Conservation (phyloP, 106 monocot genomes). For the Platanthera guangdongensis region DNA sequence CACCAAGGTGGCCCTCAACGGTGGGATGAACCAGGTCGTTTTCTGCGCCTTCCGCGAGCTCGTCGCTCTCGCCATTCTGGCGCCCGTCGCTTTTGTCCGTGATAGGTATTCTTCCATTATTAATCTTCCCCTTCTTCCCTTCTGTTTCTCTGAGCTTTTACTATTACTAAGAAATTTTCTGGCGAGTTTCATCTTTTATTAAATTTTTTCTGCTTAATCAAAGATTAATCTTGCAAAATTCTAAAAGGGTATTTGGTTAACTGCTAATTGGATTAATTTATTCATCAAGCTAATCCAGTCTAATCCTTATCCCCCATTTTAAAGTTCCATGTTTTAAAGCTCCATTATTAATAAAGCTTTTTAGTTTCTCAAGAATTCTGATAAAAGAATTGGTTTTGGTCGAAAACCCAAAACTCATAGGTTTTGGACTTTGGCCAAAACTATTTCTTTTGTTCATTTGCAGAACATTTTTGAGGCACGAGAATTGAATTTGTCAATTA, state of each 20-base stretch:
- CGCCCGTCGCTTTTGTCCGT: conserved; percentile 34
- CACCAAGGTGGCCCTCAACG: conserved; percentile 54
- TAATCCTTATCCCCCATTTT: too few relatives aligned
- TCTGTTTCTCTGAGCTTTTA: not conserved
- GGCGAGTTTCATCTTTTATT: not conserved
- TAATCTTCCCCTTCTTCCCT: not conserved
- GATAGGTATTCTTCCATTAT: conserved; percentile 13
- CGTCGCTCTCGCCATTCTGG: conserved; percentile 36
- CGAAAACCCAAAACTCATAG: too few relatives aligned
- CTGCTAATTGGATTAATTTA: not conserved
- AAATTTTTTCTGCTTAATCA: not conserved
- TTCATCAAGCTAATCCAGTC: not conserved
- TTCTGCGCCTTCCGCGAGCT: conserved; percentile 58
- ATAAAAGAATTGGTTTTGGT: too few relatives aligned
- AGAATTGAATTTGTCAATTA: too few relatives aligned
- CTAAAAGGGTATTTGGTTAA: too few relatives aligned
- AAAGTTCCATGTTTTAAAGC: too few relatives aligned
- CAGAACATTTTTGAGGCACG: too few relatives aligned
- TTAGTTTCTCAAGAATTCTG: too few relatives aligned
- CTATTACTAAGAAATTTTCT: not conserved
- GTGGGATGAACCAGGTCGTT: conserved; percentile 55
- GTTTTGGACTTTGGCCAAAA: too few relatives aligned
- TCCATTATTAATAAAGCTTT: too few relatives aligned
- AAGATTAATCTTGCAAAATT: not conserved
- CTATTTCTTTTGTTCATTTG: too few relatives aligned